Evolutionary conservation across 805 yeast genomes (phyloP), one percentile per base, ranked within the genome.

Genomic region (Ogataea allantospora): DNA sequence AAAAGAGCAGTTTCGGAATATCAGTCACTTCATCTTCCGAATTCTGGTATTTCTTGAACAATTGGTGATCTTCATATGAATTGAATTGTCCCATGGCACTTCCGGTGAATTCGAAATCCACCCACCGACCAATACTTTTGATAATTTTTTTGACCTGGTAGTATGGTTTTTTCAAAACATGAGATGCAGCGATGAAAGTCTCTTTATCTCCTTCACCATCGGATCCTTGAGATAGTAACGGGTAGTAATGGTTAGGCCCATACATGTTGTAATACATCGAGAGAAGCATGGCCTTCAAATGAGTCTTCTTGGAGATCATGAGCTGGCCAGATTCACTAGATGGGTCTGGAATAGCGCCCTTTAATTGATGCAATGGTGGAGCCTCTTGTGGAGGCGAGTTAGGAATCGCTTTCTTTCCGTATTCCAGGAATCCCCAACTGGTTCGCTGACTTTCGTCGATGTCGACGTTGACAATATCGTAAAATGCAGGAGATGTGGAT

Each of bases 61-160:
- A 41, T 33, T 55, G 51, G 37, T 65, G 77, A 57, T 85, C 95
- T 29, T 71, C 72, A n/a, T 69, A 58, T 3, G 89, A 87, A 53
- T 82, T 78, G 44, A 67, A 76, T 58, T 86, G 95, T 5, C 83
- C 80, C 88, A 85, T 85, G 3, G 84, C 86, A 7, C 80, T 74
- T 12, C 89, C 91, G n/a, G 68, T 60, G 53, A 72, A 82, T 7
- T 65, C 66, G 9, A 58, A 63, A 31, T 59, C 57, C 6, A 45
- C 43, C 39, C 66, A 64, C 50, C 75, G 73, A 13, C 84, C 84
- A 50, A 78, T 63, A 6, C 81, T 78, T 41, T 67, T 67, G 35
- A 78, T 60, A 29, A 75, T 66, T 30, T 71, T 77, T 16, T 78
- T 78, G 21, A 79, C 79, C 47, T 75, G 75, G 52, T 80, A 83